Percentiles rank a stretch among this genome's conserved stretches.
Evolutionary conservation across 2,329 filamentous ascomycete genomes (phyloP).

Genomic region (Ceratocystis huliohia): DNA sequence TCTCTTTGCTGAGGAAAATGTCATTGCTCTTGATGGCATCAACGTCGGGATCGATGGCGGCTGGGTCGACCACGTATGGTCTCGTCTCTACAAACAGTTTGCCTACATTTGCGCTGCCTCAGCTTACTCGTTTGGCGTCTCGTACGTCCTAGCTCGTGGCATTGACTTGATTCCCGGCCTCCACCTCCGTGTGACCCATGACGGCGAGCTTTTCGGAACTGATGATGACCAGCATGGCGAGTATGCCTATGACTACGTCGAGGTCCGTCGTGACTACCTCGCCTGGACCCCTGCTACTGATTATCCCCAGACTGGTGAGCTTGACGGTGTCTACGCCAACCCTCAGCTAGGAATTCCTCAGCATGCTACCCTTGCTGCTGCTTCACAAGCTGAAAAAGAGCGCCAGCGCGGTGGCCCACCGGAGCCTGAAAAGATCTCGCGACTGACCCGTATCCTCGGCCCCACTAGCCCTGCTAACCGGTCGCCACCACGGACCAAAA

Average conservation of each 20-base stretch:
- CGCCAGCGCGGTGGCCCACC: conserved; percentile 18
- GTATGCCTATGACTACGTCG: conserved; percentile 82
- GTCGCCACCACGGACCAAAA: conserved; percentile 8
- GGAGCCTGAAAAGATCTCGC: conserved; percentile 22
- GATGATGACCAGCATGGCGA: conserved; percentile 84
- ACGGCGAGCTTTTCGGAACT: conserved; percentile 77
- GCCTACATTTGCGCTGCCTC: conserved; percentile 58
- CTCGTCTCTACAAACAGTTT: conserved; percentile 65
- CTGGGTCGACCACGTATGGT: conserved; percentile 63
- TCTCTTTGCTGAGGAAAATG: conserved; percentile 55
- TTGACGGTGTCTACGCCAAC: conserved; percentile 33
- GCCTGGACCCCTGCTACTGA: conserved; percentile 56
- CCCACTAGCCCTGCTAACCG: conserved; percentile 4
- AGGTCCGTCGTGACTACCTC: conserved; percentile 76
- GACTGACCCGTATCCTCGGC: conserved; percentile 22
- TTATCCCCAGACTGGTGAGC: conserved; percentile 39
- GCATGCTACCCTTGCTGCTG: conserved; percentile 38
- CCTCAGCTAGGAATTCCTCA: conserved; percentile 62
- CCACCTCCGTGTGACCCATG: conserved; percentile 65
- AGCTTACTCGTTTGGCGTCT: conserved; percentile 60
- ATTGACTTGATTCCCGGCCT: conserved; percentile 68
- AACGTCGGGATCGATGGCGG: conserved; percentile 57
- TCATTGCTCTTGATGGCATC: conserved; percentile 64
- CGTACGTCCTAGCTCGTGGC: conserved; percentile 57
- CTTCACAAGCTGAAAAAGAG: conserved; percentile 23